Evolutionary conservation across 208 protist species (phyloP).

Genomic region (Trypanosoma mega): DNA sequence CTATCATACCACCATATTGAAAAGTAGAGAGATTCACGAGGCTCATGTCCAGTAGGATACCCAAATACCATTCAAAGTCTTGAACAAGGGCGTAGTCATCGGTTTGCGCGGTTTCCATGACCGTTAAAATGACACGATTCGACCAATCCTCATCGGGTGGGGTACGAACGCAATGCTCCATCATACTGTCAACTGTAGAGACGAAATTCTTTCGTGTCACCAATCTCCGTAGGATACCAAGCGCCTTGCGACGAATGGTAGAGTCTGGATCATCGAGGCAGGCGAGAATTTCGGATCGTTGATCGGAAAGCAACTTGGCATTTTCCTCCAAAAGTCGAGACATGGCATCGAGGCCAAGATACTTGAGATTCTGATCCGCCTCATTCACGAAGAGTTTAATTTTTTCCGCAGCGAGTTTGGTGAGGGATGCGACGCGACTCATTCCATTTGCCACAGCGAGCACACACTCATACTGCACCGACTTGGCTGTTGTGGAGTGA

Average conservation of each 20-base stretch:
- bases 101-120: conserved; percentile 75
- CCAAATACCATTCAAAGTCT: conserved; percentile 98
- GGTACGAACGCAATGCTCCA: conserved; percentile 54
- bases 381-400: conserved; percentile 96
- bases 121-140: conserved; percentile 90
- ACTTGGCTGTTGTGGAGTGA: conserved; percentile 95
- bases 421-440: conserved; percentile 70
- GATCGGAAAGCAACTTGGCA: conserved; percentile 91
- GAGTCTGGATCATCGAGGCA: conserved; percentile 96
- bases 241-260: conserved; percentile 94
- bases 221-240: conserved; percentile 93
- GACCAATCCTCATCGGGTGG: conserved; percentile 88
- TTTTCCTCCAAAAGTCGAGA: conserved; percentile 90
- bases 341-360: conserved; percentile 95
- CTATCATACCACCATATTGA: conserved; percentile 84
- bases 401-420: conserved; percentile 93
- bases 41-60: conserved; percentile 91
- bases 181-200: conserved; percentile 74
- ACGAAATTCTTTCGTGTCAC: conserved; percentile 92
- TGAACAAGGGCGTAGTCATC: conserved; percentile 90
- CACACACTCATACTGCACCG: conserved; percentile 97
- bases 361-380: conserved; percentile 98
- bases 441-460: conserved; percentile 92
- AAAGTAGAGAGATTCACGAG: conserved; percentile 58
- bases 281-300: conserved; percentile 89